Conservation (phyloP, 2,329 filamentous ascomycete genomes). For the Aaosphaeria arxii region DNA sequence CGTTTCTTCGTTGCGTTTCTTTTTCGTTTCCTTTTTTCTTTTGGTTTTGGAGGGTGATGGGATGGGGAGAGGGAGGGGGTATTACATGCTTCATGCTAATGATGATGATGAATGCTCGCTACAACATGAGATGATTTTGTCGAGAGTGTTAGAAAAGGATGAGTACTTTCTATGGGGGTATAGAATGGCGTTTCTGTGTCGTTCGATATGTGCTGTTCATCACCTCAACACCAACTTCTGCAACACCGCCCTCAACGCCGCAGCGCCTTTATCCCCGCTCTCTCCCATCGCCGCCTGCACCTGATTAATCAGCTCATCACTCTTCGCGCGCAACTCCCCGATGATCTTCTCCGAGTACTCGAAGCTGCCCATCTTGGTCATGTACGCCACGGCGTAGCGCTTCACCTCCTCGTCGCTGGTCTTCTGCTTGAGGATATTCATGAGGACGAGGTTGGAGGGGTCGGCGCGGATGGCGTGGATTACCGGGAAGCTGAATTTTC, state of each 20-base stretch:
- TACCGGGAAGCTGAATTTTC: conserved; percentile 94
- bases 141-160: not conserved
- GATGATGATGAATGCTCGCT: too few relatives aligned
- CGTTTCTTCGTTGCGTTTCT: too few relatives aligned
- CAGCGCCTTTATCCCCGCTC: conserved; percentile 35
- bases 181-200: not conserved
- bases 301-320: conserved; percentile 41
- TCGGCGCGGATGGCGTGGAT: conserved; percentile 87
- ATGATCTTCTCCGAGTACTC: conserved; percentile 70
- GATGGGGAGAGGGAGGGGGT: too few relatives aligned
- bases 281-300: conserved; percentile 38
- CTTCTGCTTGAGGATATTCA: conserved; percentile 92
- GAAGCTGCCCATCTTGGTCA: conserved; percentile 88
- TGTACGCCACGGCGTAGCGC: conserved; percentile 83
- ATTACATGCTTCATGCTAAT: too few relatives aligned
- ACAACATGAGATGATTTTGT: too few relatives aligned
- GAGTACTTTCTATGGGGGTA: not conserved
- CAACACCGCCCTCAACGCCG: conserved; percentile 40
- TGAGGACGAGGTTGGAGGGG: conserved; percentile 70
- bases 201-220: not conserved
- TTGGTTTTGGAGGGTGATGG: too few relatives aligned
- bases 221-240: conserved; percentile 36
- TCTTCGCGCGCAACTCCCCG: conserved; percentile 43
- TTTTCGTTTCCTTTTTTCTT: too few relatives aligned
- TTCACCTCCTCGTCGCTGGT: conserved; percentile 85